Conservation (phyloP, 208 protist genomes). For the Entamoeba nuttalli region DNA sequence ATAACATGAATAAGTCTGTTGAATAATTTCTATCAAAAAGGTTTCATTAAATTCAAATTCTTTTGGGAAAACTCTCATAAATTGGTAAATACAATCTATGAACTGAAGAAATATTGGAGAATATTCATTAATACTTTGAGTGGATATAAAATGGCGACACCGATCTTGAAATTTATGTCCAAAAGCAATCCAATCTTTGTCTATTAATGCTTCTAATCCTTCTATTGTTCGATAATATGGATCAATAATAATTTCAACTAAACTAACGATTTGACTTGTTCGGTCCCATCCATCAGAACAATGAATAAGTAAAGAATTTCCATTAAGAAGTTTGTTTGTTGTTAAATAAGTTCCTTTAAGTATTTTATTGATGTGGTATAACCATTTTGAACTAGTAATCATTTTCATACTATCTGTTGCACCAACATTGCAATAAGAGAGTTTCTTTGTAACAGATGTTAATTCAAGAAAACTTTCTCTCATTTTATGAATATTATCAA, state of each 20-base stretch:
- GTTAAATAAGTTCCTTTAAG: neutral
- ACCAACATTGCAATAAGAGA: neutral
- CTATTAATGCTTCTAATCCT: slow-evolving; percentile 62
- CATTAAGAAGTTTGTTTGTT: neutral
- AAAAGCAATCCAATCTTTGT: slow-evolving; percentile 76
- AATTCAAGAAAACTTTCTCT: neutral
- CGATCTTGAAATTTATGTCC: slow-evolving; percentile 68
- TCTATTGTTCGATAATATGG: slow-evolving; percentile 64
- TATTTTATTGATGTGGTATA: neutral
- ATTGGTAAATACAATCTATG: slow-evolving; percentile 45
- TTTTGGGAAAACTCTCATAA: slow-evolving; percentile 23
- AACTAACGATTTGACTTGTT: slow-evolving; percentile 61
- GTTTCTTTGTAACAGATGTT: neutral
- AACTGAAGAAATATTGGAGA: slow-evolving; percentile 52
- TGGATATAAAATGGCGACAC: neutral
- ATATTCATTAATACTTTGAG: slow-evolving; percentile 1
- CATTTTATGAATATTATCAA: slow-evolving; percentile 4
- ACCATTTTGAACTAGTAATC: neutral
- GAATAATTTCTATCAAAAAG: slow-evolving; percentile 34
- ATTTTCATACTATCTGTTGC: neutral
- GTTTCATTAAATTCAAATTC: slow-evolving; percentile 46
- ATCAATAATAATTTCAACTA: slow-evolving; percentile 74
- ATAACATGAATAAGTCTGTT: slow-evolving; percentile 11
- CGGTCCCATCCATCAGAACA: slow-evolving; percentile 81
- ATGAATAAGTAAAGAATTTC: slow-evolving; percentile 37